A percentile compares a stretch with the other conserved stretches of the same genome.
These are phyloP conservation scores for Sclerotiophoma versabilis DNA, from an alignment of 2,329 filamentous ascomycete species.

Conservation along the genomic window DNA sequence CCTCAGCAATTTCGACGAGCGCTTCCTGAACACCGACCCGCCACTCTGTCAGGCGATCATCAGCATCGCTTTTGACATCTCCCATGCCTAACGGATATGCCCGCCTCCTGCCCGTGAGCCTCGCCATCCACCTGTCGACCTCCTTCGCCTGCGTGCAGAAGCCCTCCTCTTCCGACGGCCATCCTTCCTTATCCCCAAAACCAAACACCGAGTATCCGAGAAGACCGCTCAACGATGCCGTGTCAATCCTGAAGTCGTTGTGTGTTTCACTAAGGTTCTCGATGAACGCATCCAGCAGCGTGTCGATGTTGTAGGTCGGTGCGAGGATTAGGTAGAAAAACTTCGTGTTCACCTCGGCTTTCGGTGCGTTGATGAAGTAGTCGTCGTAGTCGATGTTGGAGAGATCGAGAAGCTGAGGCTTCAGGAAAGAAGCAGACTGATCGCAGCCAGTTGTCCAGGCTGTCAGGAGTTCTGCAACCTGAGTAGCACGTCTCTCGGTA, in stretches of 20 bases:
- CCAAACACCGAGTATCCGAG: slow-evolving; percentile 94
- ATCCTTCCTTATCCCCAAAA: slow-evolving; percentile 88
- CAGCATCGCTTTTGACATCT: slow-evolving; percentile 79
- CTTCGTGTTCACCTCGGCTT: slow-evolving; percentile 61
- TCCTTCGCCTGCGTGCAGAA: slow-evolving; percentile 94
- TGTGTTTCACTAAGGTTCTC: slow-evolving; percentile 91
- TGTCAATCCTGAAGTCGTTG: slow-evolving; percentile 96
- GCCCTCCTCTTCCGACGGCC: slow-evolving; percentile 88
- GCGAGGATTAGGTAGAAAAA: slow-evolving; percentile 85
- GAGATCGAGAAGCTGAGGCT: slow-evolving; percentile 76
- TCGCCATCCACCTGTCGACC: slow-evolving; percentile 97
- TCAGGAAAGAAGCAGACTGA: slow-evolving; percentile 53
- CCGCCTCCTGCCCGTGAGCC: slow-evolving; percentile 82
- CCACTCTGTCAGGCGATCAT: slow-evolving; percentile 77
- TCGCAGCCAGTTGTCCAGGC: slow-evolving; percentile 46
- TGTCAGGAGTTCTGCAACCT: slow-evolving; percentile 66
- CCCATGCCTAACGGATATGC: slow-evolving; percentile 90
- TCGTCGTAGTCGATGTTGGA: slow-evolving; percentile 92
- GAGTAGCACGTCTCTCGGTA: slow-evolving; percentile 75
- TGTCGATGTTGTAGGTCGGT: slow-evolving; percentile 95
- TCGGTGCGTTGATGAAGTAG: slow-evolving; percentile 82
- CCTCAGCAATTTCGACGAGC: slow-evolving; percentile 64
- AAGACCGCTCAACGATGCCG: slow-evolving; percentile 76
- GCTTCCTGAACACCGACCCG: slow-evolving; percentile 74
- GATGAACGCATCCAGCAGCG: slow-evolving; percentile 85